Base-by-base conservation (phyloP, 2,329 filamentous ascomycete species). In the Albifimbria verrucaria region DNA sequence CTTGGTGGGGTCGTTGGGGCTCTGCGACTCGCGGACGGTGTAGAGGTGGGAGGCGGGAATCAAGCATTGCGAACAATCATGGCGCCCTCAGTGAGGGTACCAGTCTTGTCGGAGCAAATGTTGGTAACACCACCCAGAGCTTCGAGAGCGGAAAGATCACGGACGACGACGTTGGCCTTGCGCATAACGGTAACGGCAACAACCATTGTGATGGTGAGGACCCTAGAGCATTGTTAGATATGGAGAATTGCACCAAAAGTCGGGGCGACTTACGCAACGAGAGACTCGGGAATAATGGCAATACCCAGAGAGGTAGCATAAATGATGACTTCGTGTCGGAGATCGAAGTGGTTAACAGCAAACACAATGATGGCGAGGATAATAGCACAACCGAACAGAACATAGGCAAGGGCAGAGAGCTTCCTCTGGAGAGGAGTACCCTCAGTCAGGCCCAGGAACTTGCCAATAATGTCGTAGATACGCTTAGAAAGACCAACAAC, bases 361-460 rank as follows among this genome's bases (percentile, higher is more conserved):
- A 84, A 83, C 11, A 84, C 81, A 43, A 84, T 76, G 52, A 83
- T 74, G 24, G 80, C 80, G 24, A 83, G 71, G 20, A 82, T 63
- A 11, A 83, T 67, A n/a, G 81, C 90, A 55, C 89, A 85, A 46
- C 80, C 85, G 64, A 93, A 92, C 2, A 94, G 81, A 7, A 89
- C 73, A 52, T 92, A 87, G 11, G 90, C 90, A 55, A 94, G 78
- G 61, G 89, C 88, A 55, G 87, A 88, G 49, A 94, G 76, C 70
- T 90, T 92, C 58, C 86, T 82, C 70, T 92, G 89, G 48, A 94
- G 75, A 3, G 90, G 90, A 2, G 90, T 94, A 25, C 90, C 90
- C 55, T 86, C 78, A 4, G 77, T 80, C 23, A 83, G 65, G 48
- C 80, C 84, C 50, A 87, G 76, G 60, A 86, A 84, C 67, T 82